Evolutionary conservation across 371 early-diverging fungal species (phyloP).

Genomic region (Actinomucor elegans): DNA sequence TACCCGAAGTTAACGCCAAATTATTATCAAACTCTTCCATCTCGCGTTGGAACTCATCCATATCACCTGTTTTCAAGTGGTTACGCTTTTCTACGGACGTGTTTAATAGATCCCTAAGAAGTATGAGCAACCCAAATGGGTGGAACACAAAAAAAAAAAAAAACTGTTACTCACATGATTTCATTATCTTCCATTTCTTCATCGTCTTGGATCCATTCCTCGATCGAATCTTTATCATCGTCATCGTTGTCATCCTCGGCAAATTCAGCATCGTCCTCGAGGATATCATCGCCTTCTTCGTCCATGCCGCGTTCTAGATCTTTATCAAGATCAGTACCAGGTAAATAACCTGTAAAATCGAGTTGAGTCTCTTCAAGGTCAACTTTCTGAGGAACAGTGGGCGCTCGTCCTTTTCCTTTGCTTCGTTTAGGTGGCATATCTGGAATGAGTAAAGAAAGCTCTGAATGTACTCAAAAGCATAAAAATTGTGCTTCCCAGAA

Average conservation of each 20-base stretch:
- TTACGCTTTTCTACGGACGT: conserved; percentile 8
- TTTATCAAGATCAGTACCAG: not conserved
- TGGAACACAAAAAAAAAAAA: not conserved
- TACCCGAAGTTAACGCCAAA: conserved; percentile 31
- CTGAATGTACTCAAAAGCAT: too few species aligned
- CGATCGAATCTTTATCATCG: conserved; percentile 13
- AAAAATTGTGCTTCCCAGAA: too few species aligned
- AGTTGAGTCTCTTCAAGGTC: not conserved
- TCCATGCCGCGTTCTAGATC: not conserved
- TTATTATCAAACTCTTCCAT: conserved; percentile 44
- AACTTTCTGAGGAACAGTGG: not conserved
- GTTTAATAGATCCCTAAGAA: conserved; percentile 12
- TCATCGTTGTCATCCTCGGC: conserved; percentile 7
- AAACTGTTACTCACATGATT: conserved; percentile 12
- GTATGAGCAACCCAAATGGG: not conserved
- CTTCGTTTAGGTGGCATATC: not conserved
- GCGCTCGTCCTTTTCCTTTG: not conserved
- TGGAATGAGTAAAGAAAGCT: not conserved
- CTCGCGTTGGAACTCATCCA: conserved; percentile 31
- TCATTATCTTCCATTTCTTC: conserved; percentile 15
- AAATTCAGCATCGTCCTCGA: not conserved
- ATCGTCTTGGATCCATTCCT: conserved; percentile 16
- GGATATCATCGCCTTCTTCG: not conserved
- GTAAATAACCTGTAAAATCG: not conserved
- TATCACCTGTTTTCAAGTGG: conserved; percentile 29